Conservation (phyloP, 225 moss, liverwort and hornwort genomes). For the Asterella californica region DNA sequence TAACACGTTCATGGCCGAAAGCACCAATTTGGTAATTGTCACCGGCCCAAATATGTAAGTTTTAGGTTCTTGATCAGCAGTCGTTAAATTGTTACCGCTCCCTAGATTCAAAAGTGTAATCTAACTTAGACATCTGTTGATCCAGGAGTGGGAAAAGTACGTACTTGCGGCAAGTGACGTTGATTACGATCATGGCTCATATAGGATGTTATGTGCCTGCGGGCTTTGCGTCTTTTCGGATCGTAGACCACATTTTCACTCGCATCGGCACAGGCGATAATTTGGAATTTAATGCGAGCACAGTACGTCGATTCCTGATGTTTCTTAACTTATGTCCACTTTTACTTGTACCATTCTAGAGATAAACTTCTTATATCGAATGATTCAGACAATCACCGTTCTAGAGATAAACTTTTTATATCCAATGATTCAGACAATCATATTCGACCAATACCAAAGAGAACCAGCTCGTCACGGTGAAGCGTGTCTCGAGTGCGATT, state of each 20-base stretch:
- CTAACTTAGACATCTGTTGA: neutral
- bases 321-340: neutral
- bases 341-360: neutral
- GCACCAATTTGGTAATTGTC: constrained; percentile 74
- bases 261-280: constrained; percentile 86
- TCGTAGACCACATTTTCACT: constrained; percentile 90
- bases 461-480: too few relatives aligned
- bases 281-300: constrained; percentile 85
- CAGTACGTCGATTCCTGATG: constrained; percentile 37
- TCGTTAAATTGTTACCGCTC: neutral
- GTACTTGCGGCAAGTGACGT: constrained; percentile 82
- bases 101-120: neutral
- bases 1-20: constrained; percentile 80
- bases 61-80: neutral
- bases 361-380: neutral
- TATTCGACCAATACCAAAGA: too few relatives aligned
- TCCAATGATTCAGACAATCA: too few relatives aligned
- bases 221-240: constrained; percentile 80
- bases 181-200: constrained; percentile 87
- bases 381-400: neutral
- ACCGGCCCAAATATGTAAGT: constrained; percentile 94
- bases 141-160: constrained; percentile 97
- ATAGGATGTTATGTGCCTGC: constrained; percentile 94
- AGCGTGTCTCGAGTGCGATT: too few relatives aligned
- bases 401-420: neutral